Evolutionary conservation across 1,139 yeast genomes (phyloP), one percentile per base, ranked within the genome.

Genomic region (Saccharomyces pastorianus): DNA sequence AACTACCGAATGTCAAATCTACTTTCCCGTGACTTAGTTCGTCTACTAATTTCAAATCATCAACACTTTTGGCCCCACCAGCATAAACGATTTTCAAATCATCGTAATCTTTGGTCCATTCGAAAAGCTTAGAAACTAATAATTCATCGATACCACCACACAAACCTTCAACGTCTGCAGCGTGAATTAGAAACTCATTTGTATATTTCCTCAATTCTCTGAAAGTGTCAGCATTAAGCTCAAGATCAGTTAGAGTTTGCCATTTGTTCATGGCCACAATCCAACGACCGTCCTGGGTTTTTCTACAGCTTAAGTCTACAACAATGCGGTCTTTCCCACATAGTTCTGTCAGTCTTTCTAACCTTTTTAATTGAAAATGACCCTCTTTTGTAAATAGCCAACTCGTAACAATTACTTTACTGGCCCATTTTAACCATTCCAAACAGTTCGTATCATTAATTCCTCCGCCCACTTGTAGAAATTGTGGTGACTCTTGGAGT

Each of bases 81-180:
- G 99, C 99, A 69, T 93, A 93, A 0, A 91, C 96, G 6, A 88
- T 82, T 46, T 85, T 90, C 2, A 88, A 78, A 41, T 78, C 80
- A 50, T 81, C 77, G 6, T 65, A 51, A 25, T 61, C 51, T 2
- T 80, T 78, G 56, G 85, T 81, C 98, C 99, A 93, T 61, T 84
- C 80, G 13, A 91, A 90, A 44, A 93, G 74, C 54, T 78, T 79
- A 27, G 59, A 57, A 4, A 93, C 98, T 53, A 93, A 75, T 20
- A 83, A 78, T 64, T 83, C 83, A 65, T 93, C 99, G 47, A 93
- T 88, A 0, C 99, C 99, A 47, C 82, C 79, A 68, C 99, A 93
- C 27, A 93, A 76, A 0, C 99, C 99, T 71, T 93, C 99, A 2
- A 93, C 98, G 69, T 93, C 99, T 0, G 99, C 99, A 3, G 99